Conservation (phyloP, 768 basidiomycete species). For the Lactarius hatsudake region DNA sequence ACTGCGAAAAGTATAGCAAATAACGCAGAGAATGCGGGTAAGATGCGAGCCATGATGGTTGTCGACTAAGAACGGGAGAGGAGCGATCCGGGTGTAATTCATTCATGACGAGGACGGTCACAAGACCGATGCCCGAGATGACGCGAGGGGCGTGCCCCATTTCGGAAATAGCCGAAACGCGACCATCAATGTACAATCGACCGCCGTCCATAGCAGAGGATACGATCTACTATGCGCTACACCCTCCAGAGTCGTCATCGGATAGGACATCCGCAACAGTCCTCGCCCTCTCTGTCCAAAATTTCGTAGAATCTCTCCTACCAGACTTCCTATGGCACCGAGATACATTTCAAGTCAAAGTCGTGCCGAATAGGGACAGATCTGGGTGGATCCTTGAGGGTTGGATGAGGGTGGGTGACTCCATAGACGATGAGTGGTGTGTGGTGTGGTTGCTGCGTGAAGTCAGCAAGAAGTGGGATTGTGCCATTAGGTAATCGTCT, state of each 20-base stretch:
- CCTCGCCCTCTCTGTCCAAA: constrained; percentile 64
- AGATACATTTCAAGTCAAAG: constrained; percentile 76
- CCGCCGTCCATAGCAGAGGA: constrained; percentile 83
- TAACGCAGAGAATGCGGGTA: constrained; percentile 29
- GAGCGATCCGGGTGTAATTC: too few relatives aligned
- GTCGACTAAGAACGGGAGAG: neutral
- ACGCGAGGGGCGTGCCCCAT: too few relatives aligned
- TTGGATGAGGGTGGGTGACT: constrained; percentile 88
- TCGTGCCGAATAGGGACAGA: constrained; percentile 47
- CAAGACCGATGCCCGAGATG: too few relatives aligned
- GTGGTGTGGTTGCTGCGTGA: constrained; percentile 84
- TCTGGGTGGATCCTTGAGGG: constrained; percentile 70
- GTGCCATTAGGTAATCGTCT: constrained; percentile 66
- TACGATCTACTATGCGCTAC: constrained; percentile 72
- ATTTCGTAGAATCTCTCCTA: constrained; percentile 53
- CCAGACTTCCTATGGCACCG: constrained; percentile 78
- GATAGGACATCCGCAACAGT: constrained; percentile 62
- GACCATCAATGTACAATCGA: constrained; percentile 55
- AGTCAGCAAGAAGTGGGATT: constrained; percentile 74
- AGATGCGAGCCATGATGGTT: constrained; percentile 14
- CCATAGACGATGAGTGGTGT: constrained; percentile 98
- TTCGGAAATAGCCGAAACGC: too few relatives aligned
- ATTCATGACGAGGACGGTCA: too few relatives aligned
- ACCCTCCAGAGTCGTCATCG: constrained; percentile 51
- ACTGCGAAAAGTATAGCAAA: constrained; percentile 42